Conservation (phyloP, 2,329 filamentous ascomycete species). For the Blastomyces emzantsi region DNA sequence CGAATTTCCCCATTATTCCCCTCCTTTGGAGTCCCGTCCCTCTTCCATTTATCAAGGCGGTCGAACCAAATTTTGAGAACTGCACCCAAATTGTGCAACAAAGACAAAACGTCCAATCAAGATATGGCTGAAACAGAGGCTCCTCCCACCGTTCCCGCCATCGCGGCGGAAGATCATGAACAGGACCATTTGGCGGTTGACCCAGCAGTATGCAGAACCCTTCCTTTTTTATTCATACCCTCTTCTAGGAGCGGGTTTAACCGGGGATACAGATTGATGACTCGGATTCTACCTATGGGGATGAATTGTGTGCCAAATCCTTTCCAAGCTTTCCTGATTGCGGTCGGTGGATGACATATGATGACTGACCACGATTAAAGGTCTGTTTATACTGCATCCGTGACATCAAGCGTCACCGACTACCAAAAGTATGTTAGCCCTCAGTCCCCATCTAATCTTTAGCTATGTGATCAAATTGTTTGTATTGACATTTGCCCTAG, state of each 20-base stretch:
- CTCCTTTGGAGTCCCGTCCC: neutral
- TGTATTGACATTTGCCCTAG: neutral
- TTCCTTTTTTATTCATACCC: slow-evolving; percentile 4
- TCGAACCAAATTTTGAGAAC: neutral
- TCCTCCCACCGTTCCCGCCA: neutral
- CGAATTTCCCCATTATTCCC: neutral
- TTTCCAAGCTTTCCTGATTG: neutral
- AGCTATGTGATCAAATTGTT: neutral
- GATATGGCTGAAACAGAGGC: neutral
- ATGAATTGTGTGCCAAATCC: slow-evolving; percentile 2
- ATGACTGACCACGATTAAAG: neutral
- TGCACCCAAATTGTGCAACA: neutral
- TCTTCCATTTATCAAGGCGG: neutral
- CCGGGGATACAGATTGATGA: neutral
- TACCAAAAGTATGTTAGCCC: slow-evolving; percentile 14
- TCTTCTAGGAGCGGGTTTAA: slow-evolving; percentile 9
- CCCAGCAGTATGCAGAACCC: neutral
- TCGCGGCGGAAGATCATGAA: neutral
- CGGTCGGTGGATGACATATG: neutral
- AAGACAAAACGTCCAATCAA: neutral
- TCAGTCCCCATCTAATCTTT: too few relatives aligned
- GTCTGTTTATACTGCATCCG: slow-evolving; percentile 8
- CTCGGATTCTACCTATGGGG: slow-evolving; percentile 8
- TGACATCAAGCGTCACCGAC: slow-evolving; percentile 10
- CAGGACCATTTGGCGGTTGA: neutral